Evolutionary conservation across 164 flowering plant species (phyloP).

Genomic region (Stephania japonica): DNA sequence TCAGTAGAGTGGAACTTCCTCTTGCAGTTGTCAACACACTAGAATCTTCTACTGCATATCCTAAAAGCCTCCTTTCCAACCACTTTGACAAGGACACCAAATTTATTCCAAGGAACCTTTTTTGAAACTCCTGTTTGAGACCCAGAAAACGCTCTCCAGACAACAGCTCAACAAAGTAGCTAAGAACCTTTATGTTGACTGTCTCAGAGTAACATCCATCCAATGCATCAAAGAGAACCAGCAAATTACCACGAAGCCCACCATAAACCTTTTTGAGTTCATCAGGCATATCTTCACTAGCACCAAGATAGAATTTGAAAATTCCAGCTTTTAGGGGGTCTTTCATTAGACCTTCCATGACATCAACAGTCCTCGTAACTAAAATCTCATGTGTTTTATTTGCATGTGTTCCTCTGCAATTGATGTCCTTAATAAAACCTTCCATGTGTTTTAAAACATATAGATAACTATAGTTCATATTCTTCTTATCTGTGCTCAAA

Average conservation of each 20-base stretch:
- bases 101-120: slow-evolving; percentile 64
- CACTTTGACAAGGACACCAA: slow-evolving; percentile 53
- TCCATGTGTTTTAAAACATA: slow-evolving; percentile 66
- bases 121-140: slow-evolving; percentile 46
- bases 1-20: slow-evolving; percentile 53
- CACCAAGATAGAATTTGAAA: slow-evolving; percentile 55
- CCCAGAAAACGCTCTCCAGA: slow-evolving; percentile 52
- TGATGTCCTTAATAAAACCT: slow-evolving; percentile 38
- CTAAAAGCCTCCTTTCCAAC: slow-evolving; percentile 78
- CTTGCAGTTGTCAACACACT: slow-evolving; percentile 33
- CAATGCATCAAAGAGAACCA: slow-evolving; percentile 68
- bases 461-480: slow-evolving; percentile 38
- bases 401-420: slow-evolving; percentile 31
- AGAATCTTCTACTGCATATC: slow-evolving; percentile 37
- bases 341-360: slow-evolving; percentile 46
- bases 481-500: slow-evolving; percentile 34
- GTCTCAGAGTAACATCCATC: slow-evolving; percentile 59
- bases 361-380: slow-evolving; percentile 44
- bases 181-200: slow-evolving; percentile 68
- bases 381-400: slow-evolving; percentile 45
- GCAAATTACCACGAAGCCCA: slow-evolving; percentile 51
- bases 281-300: slow-evolving; percentile 35
- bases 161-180: slow-evolving; percentile 64
- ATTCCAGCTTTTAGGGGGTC: slow-evolving; percentile 47
- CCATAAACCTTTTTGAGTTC: slow-evolving; percentile 40